Base-by-base conservation (phyloP, 257 asterid species). In the Cynanchum wilfordii region DNA sequence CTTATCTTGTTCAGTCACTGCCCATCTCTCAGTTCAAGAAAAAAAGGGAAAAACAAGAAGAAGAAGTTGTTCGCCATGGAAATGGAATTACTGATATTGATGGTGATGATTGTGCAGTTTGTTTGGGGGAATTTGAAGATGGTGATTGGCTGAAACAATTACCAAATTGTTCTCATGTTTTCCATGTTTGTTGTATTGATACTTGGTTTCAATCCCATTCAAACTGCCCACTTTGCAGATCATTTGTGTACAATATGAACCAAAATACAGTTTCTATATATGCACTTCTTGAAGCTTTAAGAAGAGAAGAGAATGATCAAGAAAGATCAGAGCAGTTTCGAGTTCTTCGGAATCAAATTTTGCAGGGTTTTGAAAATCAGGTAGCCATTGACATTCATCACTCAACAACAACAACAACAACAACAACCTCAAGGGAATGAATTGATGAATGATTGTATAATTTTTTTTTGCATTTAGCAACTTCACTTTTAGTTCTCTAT, bases 131-230 rank as follows among this genome's bases (percentile, higher is more conserved):
- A 65, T 89, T 89, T 50, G 90, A 85, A 73, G 88, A 82, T 4
- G 91, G 83, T 13, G 92, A 89, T 27, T 87, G 92, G 91, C 84
- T 84, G 74, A 91, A 89, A 63, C 80, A 77, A 66, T 75, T 91
- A 42, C 92, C 96, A 0, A 67, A 22, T 67, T 89, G 96, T 76
- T 81, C 89, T 13, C 97, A 91, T 75, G 82, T 79, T 42, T 89
- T 89, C 69, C 97, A 89, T 59, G 90, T 91, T 36, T 79, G 92
- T 2, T 89, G 97, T 69, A 89, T 89, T 9, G 89, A 91, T 49
- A 76, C 89, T 54, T 91, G 97, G 97, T 91, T 91, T 80, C 92
- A 89, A 82, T 80, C 88, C 7, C 97, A 85, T 76, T 84, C 92
- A 0, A 89, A 94, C 80, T 91, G 96, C 51, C 97, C 97, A 0